phyloP scores from a whole-genome alignment of 2,329 filamentous ascomycete genomes.

The Diaporthe sp. region DNA sequence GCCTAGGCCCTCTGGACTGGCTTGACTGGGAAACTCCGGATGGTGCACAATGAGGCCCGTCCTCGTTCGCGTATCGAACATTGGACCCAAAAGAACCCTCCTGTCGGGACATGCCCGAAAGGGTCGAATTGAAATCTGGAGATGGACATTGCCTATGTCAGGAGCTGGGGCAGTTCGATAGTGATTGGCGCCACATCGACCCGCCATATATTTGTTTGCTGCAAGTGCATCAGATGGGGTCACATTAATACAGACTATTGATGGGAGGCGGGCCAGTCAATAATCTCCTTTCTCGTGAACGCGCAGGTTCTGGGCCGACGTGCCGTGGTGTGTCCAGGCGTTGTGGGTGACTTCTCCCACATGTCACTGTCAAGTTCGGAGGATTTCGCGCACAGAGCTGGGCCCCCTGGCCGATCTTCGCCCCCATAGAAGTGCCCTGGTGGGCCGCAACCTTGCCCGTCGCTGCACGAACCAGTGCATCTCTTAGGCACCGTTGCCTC shows the following conservation, averaged over 20 bases:
- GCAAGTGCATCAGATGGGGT: slow-evolving; percentile 24
- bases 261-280: slow-evolving; percentile 24
- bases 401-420: slow-evolving; percentile 27
- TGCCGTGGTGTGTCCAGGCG: slow-evolving; percentile 22
- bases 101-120: slow-evolving; percentile 31
- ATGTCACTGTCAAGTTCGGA: slow-evolving; percentile 29
- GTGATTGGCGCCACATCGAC: slow-evolving; percentile 26
- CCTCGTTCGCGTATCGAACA: slow-evolving; percentile 29
- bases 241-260: slow-evolving; percentile 25
- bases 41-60: slow-evolving; percentile 17
- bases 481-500: slow-evolving; percentile 25
- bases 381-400: slow-evolving; percentile 17
- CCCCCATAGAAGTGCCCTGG: slow-evolving; percentile 22
- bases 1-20: slow-evolving; percentile 4
- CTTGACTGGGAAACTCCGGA: slow-evolving; percentile 9
- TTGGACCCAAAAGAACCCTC: slow-evolving; percentile 26
- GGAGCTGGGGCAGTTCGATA: slow-evolving; percentile 17
- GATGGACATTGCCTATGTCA: slow-evolving; percentile 26
- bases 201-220: slow-evolving; percentile 28
- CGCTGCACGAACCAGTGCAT: slow-evolving; percentile 24
- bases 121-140: slow-evolving; percentile 20
- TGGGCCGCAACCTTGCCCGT: slow-evolving; percentile 22
- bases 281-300: slow-evolving; percentile 20
- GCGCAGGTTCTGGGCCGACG: slow-evolving; percentile 28
- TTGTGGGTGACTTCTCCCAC: slow-evolving; percentile 25